These are phyloP conservation scores for Termitomyces sp. DNA, from an alignment of 768 basidiomycete species.

Conservation along the genomic window DNA sequence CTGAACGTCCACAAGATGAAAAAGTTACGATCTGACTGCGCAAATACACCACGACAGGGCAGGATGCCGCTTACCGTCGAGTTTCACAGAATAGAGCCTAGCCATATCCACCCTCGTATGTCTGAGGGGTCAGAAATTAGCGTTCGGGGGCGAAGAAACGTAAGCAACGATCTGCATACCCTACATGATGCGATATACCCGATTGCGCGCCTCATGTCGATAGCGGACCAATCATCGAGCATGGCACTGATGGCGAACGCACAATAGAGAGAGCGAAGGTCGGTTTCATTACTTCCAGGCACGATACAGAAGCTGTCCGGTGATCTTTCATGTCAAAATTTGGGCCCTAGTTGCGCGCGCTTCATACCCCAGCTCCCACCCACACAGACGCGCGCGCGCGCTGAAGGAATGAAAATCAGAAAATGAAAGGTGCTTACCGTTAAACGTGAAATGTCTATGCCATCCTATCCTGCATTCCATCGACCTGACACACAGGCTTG, in stretches of 20 bases:
- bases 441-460: no score
- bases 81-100: conserved; percentile 81
- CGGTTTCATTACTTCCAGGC: conserved; percentile 68
- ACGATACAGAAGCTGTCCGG: conserved; percentile 64
- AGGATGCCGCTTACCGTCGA: conserved; percentile 54
- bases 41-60: neutral
- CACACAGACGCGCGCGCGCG: neutral
- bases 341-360: neutral
- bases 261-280: conserved; percentile 83
- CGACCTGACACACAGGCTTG: no score
- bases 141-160: conserved; percentile 3
- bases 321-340: conserved; percentile 2
- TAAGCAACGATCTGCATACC: conserved; percentile 38
- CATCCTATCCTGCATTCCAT: no score
- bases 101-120: conserved; percentile 92
- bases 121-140: conserved; percentile 40
- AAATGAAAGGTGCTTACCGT: conserved; percentile 35
- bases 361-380: neutral
- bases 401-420: neutral
- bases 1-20: conserved; percentile 35
- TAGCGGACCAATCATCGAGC: conserved; percentile 74
- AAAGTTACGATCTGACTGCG: neutral
- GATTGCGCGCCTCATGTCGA: conserved; percentile 60
- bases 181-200: conserved; percentile 68
- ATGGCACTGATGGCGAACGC: conserved; percentile 82